Evolutionary conservation across 2,329 filamentous ascomycete species (phyloP).

Genomic region (Epichloe aotearoae): DNA sequence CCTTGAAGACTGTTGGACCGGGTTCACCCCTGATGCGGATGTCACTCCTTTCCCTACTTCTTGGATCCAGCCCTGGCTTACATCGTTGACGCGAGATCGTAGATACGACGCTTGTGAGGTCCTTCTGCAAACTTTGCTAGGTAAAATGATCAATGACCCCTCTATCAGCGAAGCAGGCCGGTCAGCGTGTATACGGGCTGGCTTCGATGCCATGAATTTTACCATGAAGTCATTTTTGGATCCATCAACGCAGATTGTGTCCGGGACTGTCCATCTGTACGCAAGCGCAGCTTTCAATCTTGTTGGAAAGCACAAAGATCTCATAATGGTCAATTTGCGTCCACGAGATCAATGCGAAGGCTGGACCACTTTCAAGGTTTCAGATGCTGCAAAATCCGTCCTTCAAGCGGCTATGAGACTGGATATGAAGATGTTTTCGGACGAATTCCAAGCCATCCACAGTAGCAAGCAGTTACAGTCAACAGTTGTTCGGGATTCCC

Average conservation of each 20-base stretch:
- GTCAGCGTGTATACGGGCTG: constrained; percentile 49
- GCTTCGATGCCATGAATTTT: constrained; percentile 45
- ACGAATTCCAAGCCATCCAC: constrained; percentile 44
- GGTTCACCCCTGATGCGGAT: constrained; percentile 28
- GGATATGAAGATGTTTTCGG: constrained; percentile 29
- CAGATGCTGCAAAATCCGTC: constrained; percentile 29
- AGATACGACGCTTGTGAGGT: constrained; percentile 69
- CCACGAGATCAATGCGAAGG: constrained; percentile 16
- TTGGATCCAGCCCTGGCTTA: constrained; percentile 69
- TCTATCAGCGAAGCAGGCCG: constrained; percentile 43
- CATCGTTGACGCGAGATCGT: constrained; percentile 62
- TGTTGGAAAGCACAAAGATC: constrained; percentile 46
- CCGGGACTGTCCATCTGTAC: constrained; percentile 44
- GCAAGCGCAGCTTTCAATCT: constrained; percentile 54
- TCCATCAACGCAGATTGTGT: constrained; percentile 27
- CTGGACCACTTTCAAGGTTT: constrained; percentile 27
- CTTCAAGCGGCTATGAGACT: constrained; percentile 41
- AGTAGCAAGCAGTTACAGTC: constrained; percentile 48
- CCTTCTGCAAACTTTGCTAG: constrained; percentile 63
- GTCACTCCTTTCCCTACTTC: constrained; percentile 52
- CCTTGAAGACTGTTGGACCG: constrained; percentile 30
- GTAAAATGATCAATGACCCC: constrained; percentile 42
- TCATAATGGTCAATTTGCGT: constrained; percentile 34
- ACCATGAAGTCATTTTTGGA: constrained; percentile 44
- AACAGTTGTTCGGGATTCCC: constrained; percentile 55